phyloP scores from a whole-genome alignment of 805 yeast genomes.

The Kodamaea lidongshanica region DNA sequence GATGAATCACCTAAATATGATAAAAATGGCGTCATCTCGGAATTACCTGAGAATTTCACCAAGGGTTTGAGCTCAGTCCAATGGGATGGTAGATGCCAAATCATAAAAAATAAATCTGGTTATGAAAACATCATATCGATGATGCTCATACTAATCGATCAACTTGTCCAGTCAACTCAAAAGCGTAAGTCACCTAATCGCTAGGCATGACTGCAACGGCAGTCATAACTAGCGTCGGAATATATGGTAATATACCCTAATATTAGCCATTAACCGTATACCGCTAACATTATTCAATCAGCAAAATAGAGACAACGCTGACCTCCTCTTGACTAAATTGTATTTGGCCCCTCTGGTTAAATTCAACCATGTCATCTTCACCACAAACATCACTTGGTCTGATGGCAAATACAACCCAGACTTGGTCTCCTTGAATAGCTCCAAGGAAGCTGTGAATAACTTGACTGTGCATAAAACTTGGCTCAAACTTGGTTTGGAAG shows the following conservation, averaged over 20 bases:
- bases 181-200: too few relatives aligned
- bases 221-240: too few relatives aligned
- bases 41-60: constrained; percentile 45
- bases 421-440: constrained; percentile 77
- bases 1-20: constrained; percentile 20
- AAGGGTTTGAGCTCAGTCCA: constrained; percentile 59
- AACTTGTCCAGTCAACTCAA: constrained; percentile 76
- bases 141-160: constrained; percentile 95
- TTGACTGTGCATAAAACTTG: constrained; percentile 73
- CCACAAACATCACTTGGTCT: constrained; percentile 90
- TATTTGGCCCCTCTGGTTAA: constrained; percentile 32
- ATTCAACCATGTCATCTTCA: constrained; percentile 76
- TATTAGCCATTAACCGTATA: constrained; percentile 11
- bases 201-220: too few relatives aligned
- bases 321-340: constrained; percentile 52
- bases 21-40: constrained; percentile 12
- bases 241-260: too few relatives aligned
- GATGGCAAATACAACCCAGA: constrained; percentile 75
- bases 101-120: constrained; percentile 40
- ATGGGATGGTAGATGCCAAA: constrained; percentile 98
- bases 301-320: constrained; percentile 80
- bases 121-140: constrained; percentile 53
- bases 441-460: constrained; percentile 71
- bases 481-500: constrained; percentile 66
- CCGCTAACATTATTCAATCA: constrained; percentile 68